These are phyloP conservation scores for Capsicum baccatum DNA, from an alignment of 257 asterid species.

Conservation along the genomic window DNA sequence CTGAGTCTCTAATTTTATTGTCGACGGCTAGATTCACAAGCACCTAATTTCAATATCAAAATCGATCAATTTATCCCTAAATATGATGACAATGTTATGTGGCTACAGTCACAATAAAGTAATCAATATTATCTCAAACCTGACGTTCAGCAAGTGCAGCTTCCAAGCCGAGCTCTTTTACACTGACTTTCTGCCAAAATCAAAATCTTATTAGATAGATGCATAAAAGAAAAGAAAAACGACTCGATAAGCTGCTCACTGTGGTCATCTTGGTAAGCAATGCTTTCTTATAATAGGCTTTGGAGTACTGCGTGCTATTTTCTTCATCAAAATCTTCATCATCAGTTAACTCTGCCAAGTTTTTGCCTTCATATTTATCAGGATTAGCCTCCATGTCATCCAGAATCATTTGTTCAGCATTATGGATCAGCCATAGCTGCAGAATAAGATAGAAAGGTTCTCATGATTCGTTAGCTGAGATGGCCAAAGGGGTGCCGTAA, in stretches of 20 bases:
- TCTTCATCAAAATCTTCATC: slow-evolving; percentile 79
- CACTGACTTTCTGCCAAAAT: slow-evolving; percentile 68
- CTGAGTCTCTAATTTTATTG: background rate
- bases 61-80: background rate
- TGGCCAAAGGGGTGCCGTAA: background rate
- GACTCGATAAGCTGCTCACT: slow-evolving; percentile 49
- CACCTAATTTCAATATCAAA: slow-evolving; percentile 17
- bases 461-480: background rate
- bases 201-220: slow-evolving; percentile 40
- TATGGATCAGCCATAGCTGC: slow-evolving; percentile 93
- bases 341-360: slow-evolving; percentile 67
- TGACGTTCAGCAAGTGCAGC: slow-evolving; percentile 94
- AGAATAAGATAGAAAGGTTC: slow-evolving; percentile 21
- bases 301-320: slow-evolving; percentile 61
- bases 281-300: slow-evolving; percentile 74
- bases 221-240: slow-evolving; percentile 24
- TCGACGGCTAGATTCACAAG: background rate
- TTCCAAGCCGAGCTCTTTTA: slow-evolving; percentile 88
- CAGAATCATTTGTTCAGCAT: slow-evolving; percentile 95
- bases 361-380: slow-evolving; percentile 67
- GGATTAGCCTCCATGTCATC: slow-evolving; percentile 88
- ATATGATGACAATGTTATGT: background rate
- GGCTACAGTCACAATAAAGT: slow-evolving; percentile 18
- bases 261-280: slow-evolving; percentile 62
- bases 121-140: slow-evolving; percentile 52